phyloP scores from a whole-genome alignment of 78 protist species.

The Dictyostelium firmibasis region DNA sequence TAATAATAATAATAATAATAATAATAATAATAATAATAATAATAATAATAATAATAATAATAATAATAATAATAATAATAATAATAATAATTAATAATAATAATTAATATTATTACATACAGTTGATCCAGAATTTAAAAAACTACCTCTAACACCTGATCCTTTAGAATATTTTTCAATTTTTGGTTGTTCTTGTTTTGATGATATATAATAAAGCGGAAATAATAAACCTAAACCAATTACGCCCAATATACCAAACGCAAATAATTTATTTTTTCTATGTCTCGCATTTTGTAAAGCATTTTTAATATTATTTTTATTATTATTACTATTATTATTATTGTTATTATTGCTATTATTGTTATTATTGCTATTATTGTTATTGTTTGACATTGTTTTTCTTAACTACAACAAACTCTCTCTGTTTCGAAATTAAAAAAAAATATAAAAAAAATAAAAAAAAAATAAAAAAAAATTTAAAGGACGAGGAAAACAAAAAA shows the following conservation, averaged over 20 bases:
- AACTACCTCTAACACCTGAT: slow-evolving; percentile 56
- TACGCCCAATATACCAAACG: neutral
- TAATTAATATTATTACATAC: slow-evolving; percentile 14
- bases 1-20: too few species aligned
- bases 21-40: too few species aligned
- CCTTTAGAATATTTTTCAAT: neutral
- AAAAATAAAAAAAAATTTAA: too few species aligned
- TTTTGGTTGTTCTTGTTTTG: slow-evolving; percentile 7
- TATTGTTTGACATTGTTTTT: too few species aligned
- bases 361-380: too few species aligned
- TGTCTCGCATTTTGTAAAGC: neutral
- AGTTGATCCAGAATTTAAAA: slow-evolving; percentile 60
- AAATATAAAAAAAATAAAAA: too few species aligned
- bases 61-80: too few species aligned
- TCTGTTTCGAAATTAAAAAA: too few species aligned
- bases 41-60: too few species aligned
- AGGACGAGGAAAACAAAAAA: too few species aligned
- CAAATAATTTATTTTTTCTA: neutral
- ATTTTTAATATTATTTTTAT: neutral
- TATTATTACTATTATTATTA: neutral
- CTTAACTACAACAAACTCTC: too few species aligned
- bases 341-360: neutral
- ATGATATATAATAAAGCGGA: neutral
- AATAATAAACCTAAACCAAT: slow-evolving; percentile 6
- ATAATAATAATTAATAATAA: neutral